Conservation (phyloP, 371 early-diverging fungal species). For the Lichtheimia ramosa region DNA sequence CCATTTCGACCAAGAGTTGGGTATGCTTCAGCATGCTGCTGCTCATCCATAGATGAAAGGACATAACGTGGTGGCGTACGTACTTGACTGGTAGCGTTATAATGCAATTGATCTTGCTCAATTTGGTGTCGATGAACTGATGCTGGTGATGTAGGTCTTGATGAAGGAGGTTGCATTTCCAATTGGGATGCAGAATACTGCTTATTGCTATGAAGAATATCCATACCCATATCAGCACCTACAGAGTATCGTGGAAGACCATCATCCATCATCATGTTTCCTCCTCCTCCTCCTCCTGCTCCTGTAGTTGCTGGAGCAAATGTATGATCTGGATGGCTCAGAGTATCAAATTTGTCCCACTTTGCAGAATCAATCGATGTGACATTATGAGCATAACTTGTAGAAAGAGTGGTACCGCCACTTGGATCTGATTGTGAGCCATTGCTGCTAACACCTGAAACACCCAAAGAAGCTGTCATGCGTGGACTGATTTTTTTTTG, state of each 20-base stretch:
- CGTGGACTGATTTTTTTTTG: constrained; percentile 11
- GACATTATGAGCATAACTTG: constrained; percentile 8
- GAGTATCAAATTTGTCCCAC: constrained; percentile 1
- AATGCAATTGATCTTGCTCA: constrained; percentile 28
- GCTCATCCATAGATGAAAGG: constrained; percentile 7
- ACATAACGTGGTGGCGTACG: constrained; percentile 21
- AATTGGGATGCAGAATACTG: neutral
- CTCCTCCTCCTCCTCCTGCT: neutral
- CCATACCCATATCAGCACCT: constrained; percentile 13
- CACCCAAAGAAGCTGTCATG: constrained; percentile 15
- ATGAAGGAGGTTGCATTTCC: neutral
- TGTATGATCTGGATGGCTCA: neutral
- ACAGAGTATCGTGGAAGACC: constrained; percentile 12
- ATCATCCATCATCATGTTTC: neutral
- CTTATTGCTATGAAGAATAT: constrained; percentile 2
- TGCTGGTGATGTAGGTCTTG: constrained; percentile 3
- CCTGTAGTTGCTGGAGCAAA: neutral
- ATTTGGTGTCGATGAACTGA: constrained; percentile 4
- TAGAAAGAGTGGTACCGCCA: neutral
- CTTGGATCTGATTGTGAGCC: constrained; percentile 6
- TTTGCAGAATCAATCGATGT: constrained; percentile 3
- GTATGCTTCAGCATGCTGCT: neutral
- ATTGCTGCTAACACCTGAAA: constrained; percentile 1
- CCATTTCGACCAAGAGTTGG: constrained; percentile 1
- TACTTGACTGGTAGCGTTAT: constrained; percentile 29